Conservation (phyloP, 2,329 filamentous ascomycete species). For the Rachicladosporium sp. region DNA sequence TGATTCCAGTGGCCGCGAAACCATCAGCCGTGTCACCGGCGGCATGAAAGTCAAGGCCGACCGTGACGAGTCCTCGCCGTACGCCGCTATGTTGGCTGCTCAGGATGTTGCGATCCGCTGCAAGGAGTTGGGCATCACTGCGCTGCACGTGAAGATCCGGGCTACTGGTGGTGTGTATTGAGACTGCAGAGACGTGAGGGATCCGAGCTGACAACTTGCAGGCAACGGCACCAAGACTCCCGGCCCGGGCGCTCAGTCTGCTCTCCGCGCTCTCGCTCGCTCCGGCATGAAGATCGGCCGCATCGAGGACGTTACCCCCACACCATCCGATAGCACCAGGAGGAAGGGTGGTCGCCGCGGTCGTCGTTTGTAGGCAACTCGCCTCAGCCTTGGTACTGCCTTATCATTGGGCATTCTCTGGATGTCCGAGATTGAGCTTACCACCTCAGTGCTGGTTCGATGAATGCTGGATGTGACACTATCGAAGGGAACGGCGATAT, state of each 20-base stretch:
- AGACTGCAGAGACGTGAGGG: background rate
- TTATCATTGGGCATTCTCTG: slow-evolving; percentile 3
- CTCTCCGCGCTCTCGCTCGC: slow-evolving; percentile 95
- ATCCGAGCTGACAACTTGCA: slow-evolving; percentile 20
- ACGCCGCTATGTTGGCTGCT: slow-evolving; percentile 99
- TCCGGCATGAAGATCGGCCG: slow-evolving; percentile 99
- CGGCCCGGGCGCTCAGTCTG: slow-evolving; percentile 96
- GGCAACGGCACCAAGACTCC: slow-evolving; percentile 99
- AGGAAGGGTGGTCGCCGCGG: slow-evolving; percentile 99
- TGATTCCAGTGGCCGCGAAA: slow-evolving; percentile 92
- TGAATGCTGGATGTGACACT: slow-evolving; percentile 24
- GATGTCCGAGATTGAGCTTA: slow-evolving; percentile 6
- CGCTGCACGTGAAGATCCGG: slow-evolving; percentile 99
- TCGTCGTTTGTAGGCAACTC: slow-evolving; percentile 74
- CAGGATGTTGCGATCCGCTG: slow-evolving; percentile 83
- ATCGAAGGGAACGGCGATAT: slow-evolving; percentile 27
- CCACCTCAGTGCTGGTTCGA: slow-evolving; percentile 9
- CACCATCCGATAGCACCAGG: slow-evolving; percentile 96
- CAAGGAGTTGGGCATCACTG: slow-evolving; percentile 77
- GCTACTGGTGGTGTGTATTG: slow-evolving; percentile 76
- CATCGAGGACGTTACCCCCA: slow-evolving; percentile 99
- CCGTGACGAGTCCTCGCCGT: slow-evolving; percentile 98
- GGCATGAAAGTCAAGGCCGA: slow-evolving; percentile 99
- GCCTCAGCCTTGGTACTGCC: slow-evolving; percentile 5
- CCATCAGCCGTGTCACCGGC: slow-evolving; percentile 98